Evolutionary conservation across 805 yeast species (phyloP), one percentile per base, ranked within the genome.

Genomic region (Candida suzukii): DNA sequence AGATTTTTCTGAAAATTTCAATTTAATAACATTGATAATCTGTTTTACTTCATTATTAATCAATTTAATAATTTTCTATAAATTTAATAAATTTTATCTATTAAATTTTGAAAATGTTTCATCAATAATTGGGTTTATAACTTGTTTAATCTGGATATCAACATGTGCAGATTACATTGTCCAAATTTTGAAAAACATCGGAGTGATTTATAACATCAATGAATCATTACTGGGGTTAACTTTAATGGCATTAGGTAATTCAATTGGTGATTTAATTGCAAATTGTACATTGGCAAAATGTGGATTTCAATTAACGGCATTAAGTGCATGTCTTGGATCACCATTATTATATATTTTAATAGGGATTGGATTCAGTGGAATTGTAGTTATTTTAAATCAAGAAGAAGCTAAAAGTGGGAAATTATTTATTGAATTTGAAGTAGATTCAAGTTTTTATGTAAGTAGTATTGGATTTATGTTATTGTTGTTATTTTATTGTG

Each of bases 251-350:
- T 48, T 74, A 21, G 72, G 75, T 27, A 75, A 74, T 45, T 73
- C 77, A 4, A 57, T 73, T 27, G 77, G 76, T 22, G 80, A 75
- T 47, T 53, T 74, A 29, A 63, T 74, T 25, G 68, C 77, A n/a
- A 73, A 75, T 46, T 50, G 66, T 2, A 70, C 78, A 9, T 54
- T 75, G 13, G 52, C 66, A 2, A 55, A 55, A 2, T 40, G 60
- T 9, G 67, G 65, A 1, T 43, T 58, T 12, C 67, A 76, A 8
- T 49, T 67, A 9, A 67, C 67, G 11, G 80, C 79, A 0, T 53
- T 75, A 9, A 71, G 70, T 47, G 68, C 80, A 1, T 74, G 80
- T 47, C 61, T 74, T 42, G 80, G 81, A 1, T 70, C 80, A 1
- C 78, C 79, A 0, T 54, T 75, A 13, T 50, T 75, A 13, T 62